Conservation (phyloP, 768 basidiomycete genomes). For the Multifurca ochricompacta region DNA sequence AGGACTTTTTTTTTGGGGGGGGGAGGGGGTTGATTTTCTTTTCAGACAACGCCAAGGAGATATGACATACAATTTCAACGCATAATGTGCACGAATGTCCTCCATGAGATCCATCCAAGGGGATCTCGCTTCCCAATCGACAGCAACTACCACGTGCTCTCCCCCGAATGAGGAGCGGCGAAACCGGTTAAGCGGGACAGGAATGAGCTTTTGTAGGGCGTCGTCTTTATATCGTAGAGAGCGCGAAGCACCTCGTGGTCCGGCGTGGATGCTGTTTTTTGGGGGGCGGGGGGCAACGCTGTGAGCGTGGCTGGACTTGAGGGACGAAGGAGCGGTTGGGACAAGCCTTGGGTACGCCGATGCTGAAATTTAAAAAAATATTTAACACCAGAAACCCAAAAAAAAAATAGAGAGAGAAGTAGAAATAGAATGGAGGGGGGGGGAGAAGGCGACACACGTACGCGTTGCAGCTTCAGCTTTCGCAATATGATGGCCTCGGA, state of each 20-base stretch:
- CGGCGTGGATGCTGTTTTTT: constrained; percentile 18
- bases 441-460: not conserved
- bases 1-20: no score
- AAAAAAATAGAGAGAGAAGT: no score
- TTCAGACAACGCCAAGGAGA: no score
- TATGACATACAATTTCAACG: constrained; percentile 52
- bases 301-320: constrained; percentile 27
- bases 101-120: constrained; percentile 73
- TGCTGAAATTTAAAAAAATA: not conserved
- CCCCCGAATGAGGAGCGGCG: constrained; percentile 25
- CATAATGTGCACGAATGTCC: constrained; percentile 61
- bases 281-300: constrained; percentile 29
- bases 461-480: constrained; percentile 21
- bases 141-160: constrained; percentile 44
- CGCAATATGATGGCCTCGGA: constrained; percentile 19
- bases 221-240: constrained; percentile 49
- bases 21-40: no score
- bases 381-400: no score
- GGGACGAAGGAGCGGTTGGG: constrained; percentile 13
- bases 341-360: constrained; percentile 23
- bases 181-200: constrained; percentile 52
- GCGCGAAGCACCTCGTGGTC: constrained; percentile 39
- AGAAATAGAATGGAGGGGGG: no score
- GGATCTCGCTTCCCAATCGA: constrained; percentile 65
- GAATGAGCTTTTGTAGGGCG: constrained; percentile 60